Conservation (phyloP, 2,329 filamentous ascomycete species). For the Colletotrichum viniferum region DNA sequence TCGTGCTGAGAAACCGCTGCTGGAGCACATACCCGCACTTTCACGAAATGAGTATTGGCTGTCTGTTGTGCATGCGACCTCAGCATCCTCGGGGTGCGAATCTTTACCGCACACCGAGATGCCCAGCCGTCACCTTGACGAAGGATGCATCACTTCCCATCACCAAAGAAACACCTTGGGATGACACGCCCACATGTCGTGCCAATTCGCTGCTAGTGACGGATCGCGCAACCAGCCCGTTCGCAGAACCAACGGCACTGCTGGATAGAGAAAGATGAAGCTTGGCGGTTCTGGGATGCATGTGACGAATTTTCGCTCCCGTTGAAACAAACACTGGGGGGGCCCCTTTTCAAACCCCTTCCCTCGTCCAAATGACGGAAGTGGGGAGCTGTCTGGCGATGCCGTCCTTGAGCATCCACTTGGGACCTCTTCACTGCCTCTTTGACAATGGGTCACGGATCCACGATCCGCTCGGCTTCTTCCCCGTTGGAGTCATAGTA, state of each 20-base stretch:
- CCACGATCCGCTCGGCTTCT: background rate
- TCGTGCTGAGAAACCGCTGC: background rate
- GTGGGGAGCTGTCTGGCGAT: background rate
- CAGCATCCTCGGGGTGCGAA: background rate
- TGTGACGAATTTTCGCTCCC: constrained; percentile 12
- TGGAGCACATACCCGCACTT: background rate
- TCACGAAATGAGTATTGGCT: constrained; percentile 12
- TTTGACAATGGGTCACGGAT: background rate
- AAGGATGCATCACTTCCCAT: background rate
- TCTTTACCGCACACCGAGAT: background rate
- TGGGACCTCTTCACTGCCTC: constrained; percentile 8
- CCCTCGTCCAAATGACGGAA: background rate
- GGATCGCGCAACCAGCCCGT: background rate
- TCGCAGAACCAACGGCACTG: background rate
- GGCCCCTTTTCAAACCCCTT: background rate
- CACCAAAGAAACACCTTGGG: background rate
- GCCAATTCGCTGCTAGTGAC: background rate
- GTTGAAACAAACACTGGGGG: constrained; percentile 18
- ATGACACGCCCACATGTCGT: constrained; percentile 8
- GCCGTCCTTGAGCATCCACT: background rate
- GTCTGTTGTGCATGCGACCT: background rate
- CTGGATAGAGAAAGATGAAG: background rate
- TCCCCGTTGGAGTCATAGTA: background rate
- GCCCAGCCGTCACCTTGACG: background rate
- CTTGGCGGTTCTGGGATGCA: constrained; percentile 10